A percentile compares a stretch with the other conserved stretches of the same genome.
phyloP scores from a whole-genome alignment of 805 yeast genomes.

The Candida jianshihensis region DNA sequence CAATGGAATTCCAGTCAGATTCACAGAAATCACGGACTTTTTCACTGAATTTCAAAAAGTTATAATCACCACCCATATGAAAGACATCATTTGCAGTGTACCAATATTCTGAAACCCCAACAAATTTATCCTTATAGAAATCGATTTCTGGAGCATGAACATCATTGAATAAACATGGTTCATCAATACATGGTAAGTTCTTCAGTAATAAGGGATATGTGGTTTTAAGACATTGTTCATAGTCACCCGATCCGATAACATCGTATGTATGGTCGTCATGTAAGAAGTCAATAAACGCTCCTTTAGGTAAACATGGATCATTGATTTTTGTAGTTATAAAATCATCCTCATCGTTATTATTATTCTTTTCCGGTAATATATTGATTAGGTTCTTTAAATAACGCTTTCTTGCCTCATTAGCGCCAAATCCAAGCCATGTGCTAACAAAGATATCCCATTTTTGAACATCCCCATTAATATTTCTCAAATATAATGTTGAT shows the following conservation, averaged over 20 bases:
- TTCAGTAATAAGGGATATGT: conserved; percentile 74
- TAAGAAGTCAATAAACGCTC: conserved; percentile 42
- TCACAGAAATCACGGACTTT: conserved; percentile 70
- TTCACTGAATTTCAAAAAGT: conserved; percentile 59
- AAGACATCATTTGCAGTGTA: conserved; percentile 92
- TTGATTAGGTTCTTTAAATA: conserved; percentile 53
- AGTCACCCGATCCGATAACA: conserved; percentile 72
- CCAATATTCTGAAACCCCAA: conserved; percentile 97
- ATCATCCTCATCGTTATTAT: conserved; percentile 39
- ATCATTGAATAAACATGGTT: conserved; percentile 91
- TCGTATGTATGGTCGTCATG: conserved; percentile 40
- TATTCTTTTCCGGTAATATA: conserved; percentile 41
- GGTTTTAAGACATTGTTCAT: conserved; percentile 61
- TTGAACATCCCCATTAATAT: conserved; percentile 62
- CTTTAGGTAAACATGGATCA: conserved; percentile 81
- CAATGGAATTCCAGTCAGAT: conserved; percentile 59
- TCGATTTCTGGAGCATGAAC: conserved; percentile 89
- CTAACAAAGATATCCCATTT: conserved; percentile 86
- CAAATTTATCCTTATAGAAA: conserved; percentile 71
- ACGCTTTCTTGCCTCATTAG: conserved; percentile 82
- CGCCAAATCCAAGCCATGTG: conserved; percentile 97
- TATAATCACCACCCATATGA: conserved; percentile 82
- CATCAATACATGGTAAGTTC: conserved; percentile 75
- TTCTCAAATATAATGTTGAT: conserved; percentile 56
- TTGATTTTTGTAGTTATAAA: conserved; percentile 30